phyloP scores from a whole-genome alignment of 352 stramenopile species.

The Globisporangium echinulatum region DNA sequence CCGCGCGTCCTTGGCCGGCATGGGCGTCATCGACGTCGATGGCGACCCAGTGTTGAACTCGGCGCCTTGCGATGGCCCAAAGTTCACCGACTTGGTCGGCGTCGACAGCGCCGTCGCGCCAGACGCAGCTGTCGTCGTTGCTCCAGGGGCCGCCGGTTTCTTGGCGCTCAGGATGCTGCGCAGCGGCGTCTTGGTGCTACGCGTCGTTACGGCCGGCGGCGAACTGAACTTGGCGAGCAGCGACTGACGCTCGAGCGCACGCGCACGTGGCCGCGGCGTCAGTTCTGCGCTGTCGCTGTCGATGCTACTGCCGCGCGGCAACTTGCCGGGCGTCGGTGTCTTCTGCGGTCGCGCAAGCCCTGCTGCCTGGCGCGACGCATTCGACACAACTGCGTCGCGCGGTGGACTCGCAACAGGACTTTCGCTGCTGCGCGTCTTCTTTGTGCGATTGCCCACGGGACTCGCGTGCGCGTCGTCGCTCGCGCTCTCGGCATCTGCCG shows the following conservation, averaged over 20 bases:
- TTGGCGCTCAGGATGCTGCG: constrained; percentile 74
- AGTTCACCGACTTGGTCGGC: constrained; percentile 80
- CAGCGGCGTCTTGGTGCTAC: constrained; percentile 37
- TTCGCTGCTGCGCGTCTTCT: constrained; percentile 7
- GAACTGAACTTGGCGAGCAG: constrained; percentile 11
- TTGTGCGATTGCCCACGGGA: not conserved
- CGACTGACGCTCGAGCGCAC: constrained; percentile 4
- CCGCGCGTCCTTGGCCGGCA: constrained; percentile 50
- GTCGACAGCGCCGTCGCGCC: constrained; percentile 27
- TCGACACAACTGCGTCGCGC: constrained; percentile 7
- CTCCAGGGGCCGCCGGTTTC: constrained; percentile 30
- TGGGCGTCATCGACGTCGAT: constrained; percentile 84
- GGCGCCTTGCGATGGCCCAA: constrained; percentile 66
- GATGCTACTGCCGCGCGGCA: not conserved
- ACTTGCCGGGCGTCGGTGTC: constrained; percentile 14
- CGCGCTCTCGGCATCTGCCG: constrained; percentile 9
- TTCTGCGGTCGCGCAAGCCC: constrained; percentile 15
- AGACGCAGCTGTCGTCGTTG: constrained; percentile 1
- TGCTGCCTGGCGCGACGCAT: constrained; percentile 4
- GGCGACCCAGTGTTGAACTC: constrained; percentile 78
- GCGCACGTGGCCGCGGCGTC: not conserved
- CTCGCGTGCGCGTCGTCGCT: not conserved
- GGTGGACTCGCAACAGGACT: constrained; percentile 10
- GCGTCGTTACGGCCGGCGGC: constrained; percentile 10
- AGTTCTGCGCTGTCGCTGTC: not conserved